Evolutionary conservation across 305 asterid species (phyloP), one percentile per base, ranked within the genome.

Genomic region (Solanum chacoense): DNA sequence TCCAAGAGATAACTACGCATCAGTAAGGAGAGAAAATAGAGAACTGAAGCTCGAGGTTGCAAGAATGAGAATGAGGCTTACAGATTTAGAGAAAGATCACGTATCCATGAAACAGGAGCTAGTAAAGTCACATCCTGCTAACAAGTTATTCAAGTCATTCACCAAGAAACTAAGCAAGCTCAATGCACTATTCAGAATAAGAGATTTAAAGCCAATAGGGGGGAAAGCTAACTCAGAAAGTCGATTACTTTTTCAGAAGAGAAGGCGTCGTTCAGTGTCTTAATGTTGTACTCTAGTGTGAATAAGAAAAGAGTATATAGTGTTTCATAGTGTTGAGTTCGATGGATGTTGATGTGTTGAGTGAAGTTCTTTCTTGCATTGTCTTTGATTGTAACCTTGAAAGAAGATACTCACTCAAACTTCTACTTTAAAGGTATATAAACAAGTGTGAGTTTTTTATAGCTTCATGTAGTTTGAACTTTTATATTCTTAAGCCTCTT

Each of bases 1-100:
- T 0, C 99, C 99, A 0, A 89, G 99, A 37, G 99, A 97, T 87
- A 96, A 97, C 93, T 97, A 97, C 38, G 99, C 99, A 16, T 96
- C 99, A 0, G 98, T 97, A 2, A 92, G 99, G 80, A 92, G 99
- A 90, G 99, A 97, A 71, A 97, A 97, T 89, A 89, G 98, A 26
- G 99, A 97, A 87, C 91, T 97, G 93, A 96, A 96, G 93, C 98
- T 97, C 11, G 99, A 97, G 90, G 98, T 96, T 24, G 96, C 99
- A 4, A 90, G 99, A 88, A 96, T 97, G 99, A 91, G 99, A 88
- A 97, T 97, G 99, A 92, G 99, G 93, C 94, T 97, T 10, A 97
- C 99, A 0, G 99, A 97, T 87, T 94, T 97, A 11, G 99, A 97
- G 88, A 97, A 95, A 88, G 98, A 97, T 71, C 99, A 96, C 26